phyloP scores from a whole-genome alignment of 306 rosid species.

The Acacia crassicarpa region DNA sequence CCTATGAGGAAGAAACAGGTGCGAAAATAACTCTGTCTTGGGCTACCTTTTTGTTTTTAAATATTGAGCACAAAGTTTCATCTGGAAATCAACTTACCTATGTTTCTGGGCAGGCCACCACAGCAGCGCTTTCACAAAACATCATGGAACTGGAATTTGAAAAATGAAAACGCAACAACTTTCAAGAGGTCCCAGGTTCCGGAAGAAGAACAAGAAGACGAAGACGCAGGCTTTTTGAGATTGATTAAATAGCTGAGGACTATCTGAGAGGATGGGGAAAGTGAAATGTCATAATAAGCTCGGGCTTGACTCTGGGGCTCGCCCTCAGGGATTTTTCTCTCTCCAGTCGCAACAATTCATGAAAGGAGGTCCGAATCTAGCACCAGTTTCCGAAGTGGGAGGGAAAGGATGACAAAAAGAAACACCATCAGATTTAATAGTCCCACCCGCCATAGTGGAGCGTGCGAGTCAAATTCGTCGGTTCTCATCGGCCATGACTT shows the following conservation, averaged over 20 bases:
- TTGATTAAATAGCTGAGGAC: neutral
- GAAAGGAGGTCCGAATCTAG: slow-evolving; percentile 39
- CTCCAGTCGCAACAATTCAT: slow-evolving; percentile 3
- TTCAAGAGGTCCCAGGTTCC: neutral
- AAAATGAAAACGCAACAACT: neutral
- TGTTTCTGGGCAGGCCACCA: slow-evolving; percentile 41
- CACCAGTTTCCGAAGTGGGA: slow-evolving; percentile 42
- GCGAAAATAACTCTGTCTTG: neutral
- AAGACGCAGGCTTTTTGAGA: slow-evolving; percentile 29
- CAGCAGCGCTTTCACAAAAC: slow-evolving; percentile 3
- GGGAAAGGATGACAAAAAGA: slow-evolving; percentile 44
- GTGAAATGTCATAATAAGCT: slow-evolving; percentile 32
- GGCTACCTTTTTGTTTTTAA: slow-evolving; percentile 2
- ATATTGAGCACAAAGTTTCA: slow-evolving; percentile 4
- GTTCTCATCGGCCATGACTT: neutral
- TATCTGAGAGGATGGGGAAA: slow-evolving; percentile 31
- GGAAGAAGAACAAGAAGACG: slow-evolving; percentile 36
- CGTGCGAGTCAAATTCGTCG: slow-evolving; percentile 33
- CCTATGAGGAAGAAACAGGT: slow-evolving; percentile 9
- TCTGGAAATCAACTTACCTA: slow-evolving; percentile 43
- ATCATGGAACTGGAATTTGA: neutral
- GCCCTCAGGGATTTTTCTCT: slow-evolving; percentile 16
- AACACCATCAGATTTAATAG: neutral
- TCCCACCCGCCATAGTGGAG: slow-evolving; percentile 39
- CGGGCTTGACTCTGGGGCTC: neutral